phyloP scores from a whole-genome alignment of 805 yeast genomes.

The Blastobotrys muscicola region DNA sequence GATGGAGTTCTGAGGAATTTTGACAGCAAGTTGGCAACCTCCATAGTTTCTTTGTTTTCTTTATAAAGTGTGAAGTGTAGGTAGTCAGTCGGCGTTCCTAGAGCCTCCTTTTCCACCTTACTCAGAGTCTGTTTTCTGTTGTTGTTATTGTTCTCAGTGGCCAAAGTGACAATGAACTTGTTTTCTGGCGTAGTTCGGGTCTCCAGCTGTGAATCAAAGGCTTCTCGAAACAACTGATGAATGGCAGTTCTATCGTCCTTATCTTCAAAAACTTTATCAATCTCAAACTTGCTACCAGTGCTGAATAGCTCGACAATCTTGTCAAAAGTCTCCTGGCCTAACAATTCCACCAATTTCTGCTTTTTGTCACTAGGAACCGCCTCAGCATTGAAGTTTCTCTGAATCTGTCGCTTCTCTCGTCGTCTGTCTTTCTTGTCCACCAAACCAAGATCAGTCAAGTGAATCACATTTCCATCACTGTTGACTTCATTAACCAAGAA shows the following conservation, averaged over 20 bases:
- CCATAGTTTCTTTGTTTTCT: conserved; percentile 97
- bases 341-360: conserved; percentile 37
- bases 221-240: conserved; percentile 66
- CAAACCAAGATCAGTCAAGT: conserved; percentile 64
- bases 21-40: conserved; percentile 67
- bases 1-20: conserved; percentile 69
- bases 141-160: conserved; percentile 30
- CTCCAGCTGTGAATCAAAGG: conserved; percentile 67
- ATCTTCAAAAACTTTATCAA: conserved; percentile 47
- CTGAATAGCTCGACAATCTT: conserved; percentile 46
- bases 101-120: conserved; percentile 19
- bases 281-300: conserved; percentile 49
- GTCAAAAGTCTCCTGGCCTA: conserved; percentile 54
- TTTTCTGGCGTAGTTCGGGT: conserved; percentile 65
- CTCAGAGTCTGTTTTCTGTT: conserved; percentile 30
- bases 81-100: conserved; percentile 61
- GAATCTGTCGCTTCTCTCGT: conserved; percentile 4
- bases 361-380: conserved; percentile 10
- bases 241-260: conserved; percentile 68
- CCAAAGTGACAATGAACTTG: conserved; percentile 52
- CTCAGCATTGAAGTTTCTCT: conserved; percentile 1
- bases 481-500: conserved; percentile 88
- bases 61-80: conserved; percentile 77
- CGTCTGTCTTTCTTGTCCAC: conserved; percentile 22
- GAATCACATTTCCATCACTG: conserved; percentile 58